A percentile compares a stretch with the other conserved stretches of the same genome.
These are phyloP conservation scores for Puccinia triticina DNA, from an alignment of 1,284 basidiomycete genomes.

Conservation along the genomic window DNA sequence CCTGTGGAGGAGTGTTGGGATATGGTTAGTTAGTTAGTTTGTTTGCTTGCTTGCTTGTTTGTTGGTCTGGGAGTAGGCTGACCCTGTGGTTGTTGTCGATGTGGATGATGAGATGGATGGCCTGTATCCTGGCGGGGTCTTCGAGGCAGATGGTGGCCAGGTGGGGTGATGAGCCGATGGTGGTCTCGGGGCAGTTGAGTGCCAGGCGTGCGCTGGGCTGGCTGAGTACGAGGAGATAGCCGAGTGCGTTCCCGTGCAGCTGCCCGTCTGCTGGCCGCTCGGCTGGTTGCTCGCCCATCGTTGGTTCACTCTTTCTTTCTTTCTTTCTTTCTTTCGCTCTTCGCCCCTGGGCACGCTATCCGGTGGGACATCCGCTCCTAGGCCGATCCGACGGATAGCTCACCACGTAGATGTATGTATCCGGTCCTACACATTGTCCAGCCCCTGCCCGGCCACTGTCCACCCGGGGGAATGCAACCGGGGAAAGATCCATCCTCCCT, in stretches of 20 bases:
- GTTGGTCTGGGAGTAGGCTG: neutral
- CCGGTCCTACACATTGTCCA: too few relatives aligned
- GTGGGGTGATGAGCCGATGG: neutral
- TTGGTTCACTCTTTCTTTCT: too few relatives aligned
- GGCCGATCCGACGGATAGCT: too few relatives aligned
- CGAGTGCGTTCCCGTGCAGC: neutral
- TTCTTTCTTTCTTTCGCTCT: too few relatives aligned
- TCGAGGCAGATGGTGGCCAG: neutral
- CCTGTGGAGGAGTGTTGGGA: constrained; percentile 20
- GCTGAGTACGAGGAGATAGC: neutral
- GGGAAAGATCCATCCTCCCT: too few relatives aligned
- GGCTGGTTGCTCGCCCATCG: neutral
- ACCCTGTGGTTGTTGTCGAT: neutral
- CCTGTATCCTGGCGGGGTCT: neutral
- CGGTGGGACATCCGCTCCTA: too few relatives aligned
- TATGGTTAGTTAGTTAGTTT: neutral
- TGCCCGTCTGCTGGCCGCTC: neutral
- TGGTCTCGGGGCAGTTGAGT: neutral
- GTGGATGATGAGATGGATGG: constrained; percentile 20
- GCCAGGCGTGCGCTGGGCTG: constrained; percentile 3
- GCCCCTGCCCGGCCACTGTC: too few relatives aligned
- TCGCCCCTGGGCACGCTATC: too few relatives aligned
- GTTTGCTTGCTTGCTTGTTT: neutral
- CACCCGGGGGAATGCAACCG: too few relatives aligned
- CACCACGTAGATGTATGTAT: too few relatives aligned